phyloP scores from a whole-genome alignment of 2,329 filamentous ascomycete genomes.

The Pseudocercospora cruenta region DNA sequence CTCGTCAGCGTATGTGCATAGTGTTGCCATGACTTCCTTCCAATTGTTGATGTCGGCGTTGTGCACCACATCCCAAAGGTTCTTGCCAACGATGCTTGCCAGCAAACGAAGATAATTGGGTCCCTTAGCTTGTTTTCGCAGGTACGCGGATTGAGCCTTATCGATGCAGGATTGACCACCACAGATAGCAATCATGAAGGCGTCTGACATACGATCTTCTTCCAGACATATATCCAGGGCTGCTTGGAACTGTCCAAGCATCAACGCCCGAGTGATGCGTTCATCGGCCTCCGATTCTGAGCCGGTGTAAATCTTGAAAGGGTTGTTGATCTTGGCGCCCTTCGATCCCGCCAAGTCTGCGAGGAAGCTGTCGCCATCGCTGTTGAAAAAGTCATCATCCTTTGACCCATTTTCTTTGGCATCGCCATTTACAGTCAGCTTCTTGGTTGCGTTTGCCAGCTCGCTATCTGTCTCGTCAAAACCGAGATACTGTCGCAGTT shows the following conservation, averaged over 20 bases:
- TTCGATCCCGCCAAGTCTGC: slow-evolving; percentile 84
- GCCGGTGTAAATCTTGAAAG: slow-evolving; percentile 86
- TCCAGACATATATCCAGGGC: slow-evolving; percentile 87
- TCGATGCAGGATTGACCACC: slow-evolving; percentile 91
- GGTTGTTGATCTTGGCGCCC: slow-evolving; percentile 88
- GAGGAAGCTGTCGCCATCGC: slow-evolving; percentile 82
- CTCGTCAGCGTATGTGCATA: slow-evolving; percentile 93
- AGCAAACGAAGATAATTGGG: slow-evolving; percentile 92
- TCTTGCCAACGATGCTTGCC: slow-evolving; percentile 90
- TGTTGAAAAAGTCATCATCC: slow-evolving; percentile 72
- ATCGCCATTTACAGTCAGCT: slow-evolving; percentile 59
- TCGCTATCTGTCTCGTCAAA: slow-evolving; percentile 64
- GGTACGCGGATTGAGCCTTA: slow-evolving; percentile 89
- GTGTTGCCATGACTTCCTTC: slow-evolving; percentile 94
- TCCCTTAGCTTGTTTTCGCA: slow-evolving; percentile 76
- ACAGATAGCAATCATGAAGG: slow-evolving; percentile 97
- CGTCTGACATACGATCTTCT: slow-evolving; percentile 89
- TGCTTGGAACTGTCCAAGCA: slow-evolving; percentile 87
- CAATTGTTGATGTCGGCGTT: slow-evolving; percentile 91
- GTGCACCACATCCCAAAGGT: slow-evolving; percentile 96
- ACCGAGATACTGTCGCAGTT: slow-evolving; percentile 87
- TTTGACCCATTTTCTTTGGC: slow-evolving; percentile 36
- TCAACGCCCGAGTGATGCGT: slow-evolving; percentile 81
- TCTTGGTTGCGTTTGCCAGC: slow-evolving; percentile 45
- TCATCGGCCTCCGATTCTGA: slow-evolving; percentile 84